Conservation (phyloP, 495 filamentous ascomycete species). For the Penicillium manginii region DNA sequence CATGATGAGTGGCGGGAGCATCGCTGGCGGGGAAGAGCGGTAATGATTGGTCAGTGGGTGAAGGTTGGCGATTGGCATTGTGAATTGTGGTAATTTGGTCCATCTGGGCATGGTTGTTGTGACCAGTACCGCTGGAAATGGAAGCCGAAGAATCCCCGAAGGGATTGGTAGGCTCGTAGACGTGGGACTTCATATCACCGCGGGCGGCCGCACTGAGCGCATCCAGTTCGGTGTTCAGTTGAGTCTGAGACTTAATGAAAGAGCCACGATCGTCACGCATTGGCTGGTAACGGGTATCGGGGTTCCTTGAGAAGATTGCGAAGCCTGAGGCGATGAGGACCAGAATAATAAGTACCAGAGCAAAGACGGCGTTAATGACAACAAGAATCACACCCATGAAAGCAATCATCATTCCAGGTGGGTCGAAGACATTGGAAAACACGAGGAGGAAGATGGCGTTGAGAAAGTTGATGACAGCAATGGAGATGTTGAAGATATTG, state of each 20-base stretch:
- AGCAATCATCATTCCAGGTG: slow-evolving; percentile 85
- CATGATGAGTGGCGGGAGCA: slow-evolving; percentile 33
- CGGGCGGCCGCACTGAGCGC: slow-evolving; percentile 91
- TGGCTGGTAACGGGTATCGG: slow-evolving; percentile 92
- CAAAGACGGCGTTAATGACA: slow-evolving; percentile 86
- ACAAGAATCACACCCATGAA: slow-evolving; percentile 96
- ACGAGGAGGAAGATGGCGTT: slow-evolving; percentile 85
- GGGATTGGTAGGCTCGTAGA: slow-evolving; percentile 62
- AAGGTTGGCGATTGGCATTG: slow-evolving; percentile 34
- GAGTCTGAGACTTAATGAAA: slow-evolving; percentile 97
- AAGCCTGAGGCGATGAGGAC: slow-evolving; percentile 83
- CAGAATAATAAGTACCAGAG: slow-evolving; percentile 82
- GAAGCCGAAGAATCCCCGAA: slow-evolving; percentile 74
- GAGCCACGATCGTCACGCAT: slow-evolving; percentile 97
- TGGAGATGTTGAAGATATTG: slow-evolving; percentile 95
- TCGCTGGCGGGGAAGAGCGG: slow-evolving; percentile 61
- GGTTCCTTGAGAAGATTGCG: slow-evolving; percentile 90
- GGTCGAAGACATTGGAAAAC: slow-evolving; percentile 82
- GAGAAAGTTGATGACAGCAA: slow-evolving; percentile 86
- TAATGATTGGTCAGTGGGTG: slow-evolving; percentile 66
- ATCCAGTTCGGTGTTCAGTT: slow-evolving; percentile 87
- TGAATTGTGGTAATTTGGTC: slow-evolving; percentile 25
- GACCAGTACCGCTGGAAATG: slow-evolving; percentile 53
- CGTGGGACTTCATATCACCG: slow-evolving; percentile 74
- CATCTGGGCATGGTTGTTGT: slow-evolving; percentile 36